These are phyloP conservation scores for Colletotrichum caudatum DNA, from an alignment of 2,329 filamentous ascomycete genomes.

Conservation along the genomic window DNA sequence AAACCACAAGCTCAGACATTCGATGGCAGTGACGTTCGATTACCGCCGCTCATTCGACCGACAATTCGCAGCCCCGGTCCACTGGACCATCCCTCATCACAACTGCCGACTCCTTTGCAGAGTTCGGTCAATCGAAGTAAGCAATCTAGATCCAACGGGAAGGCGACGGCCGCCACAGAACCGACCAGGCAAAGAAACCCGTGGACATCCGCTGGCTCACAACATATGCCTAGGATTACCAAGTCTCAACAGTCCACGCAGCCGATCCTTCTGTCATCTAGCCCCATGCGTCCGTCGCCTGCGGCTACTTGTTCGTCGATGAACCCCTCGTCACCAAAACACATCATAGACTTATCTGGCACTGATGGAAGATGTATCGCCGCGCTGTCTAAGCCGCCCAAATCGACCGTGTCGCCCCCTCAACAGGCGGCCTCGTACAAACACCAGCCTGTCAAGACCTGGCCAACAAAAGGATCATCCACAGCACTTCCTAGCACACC, in stretches of 20 bases:
- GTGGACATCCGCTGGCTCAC: conserved; percentile 60
- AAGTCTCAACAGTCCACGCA: conserved; percentile 47
- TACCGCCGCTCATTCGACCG: not conserved
- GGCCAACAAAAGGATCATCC: not conserved
- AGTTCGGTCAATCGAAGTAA: conserved; percentile 48
- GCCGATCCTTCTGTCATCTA: conserved; percentile 60
- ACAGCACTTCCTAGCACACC: not conserved
- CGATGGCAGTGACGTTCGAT: not conserved
- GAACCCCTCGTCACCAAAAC: conserved; percentile 4
- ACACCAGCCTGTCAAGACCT: not conserved
- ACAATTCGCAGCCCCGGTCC: not conserved
- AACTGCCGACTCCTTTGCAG: conserved; percentile 8
- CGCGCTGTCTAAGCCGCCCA: not conserved
- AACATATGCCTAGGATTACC: conserved; percentile 54
- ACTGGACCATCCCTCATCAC: not conserved
- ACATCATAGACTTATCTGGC: conserved; percentile 29
- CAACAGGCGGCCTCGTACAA: not conserved
- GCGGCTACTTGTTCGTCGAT: conserved; percentile 45
- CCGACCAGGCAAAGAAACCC: conserved; percentile 47
- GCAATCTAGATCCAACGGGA: conserved; percentile 46
- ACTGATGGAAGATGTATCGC: not conserved
- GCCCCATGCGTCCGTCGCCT: conserved; percentile 53
- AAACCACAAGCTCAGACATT: not conserved
- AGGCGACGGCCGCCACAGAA: conserved; percentile 43
- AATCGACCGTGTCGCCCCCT: not conserved